Conservation (phyloP, 2,329 filamentous ascomycete genomes). For the Clarireedia homoeocarpa region DNA sequence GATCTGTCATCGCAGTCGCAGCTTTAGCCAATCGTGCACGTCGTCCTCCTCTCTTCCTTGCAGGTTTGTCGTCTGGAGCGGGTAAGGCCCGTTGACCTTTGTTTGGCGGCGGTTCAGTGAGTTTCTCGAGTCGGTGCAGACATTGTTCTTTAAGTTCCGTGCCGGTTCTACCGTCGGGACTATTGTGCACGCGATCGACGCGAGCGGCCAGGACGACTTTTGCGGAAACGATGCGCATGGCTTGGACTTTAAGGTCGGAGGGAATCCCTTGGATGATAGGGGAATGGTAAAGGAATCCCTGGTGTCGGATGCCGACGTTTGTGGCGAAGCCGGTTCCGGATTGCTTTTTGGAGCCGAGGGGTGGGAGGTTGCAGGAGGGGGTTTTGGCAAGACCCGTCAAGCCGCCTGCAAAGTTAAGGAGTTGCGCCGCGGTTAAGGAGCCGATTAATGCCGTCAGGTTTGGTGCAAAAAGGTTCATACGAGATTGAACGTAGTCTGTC, state of each 20-base stretch:
- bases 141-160: constrained; percentile 76
- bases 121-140: constrained; percentile 79
- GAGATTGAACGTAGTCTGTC: constrained; percentile 90
- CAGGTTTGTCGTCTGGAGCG: constrained; percentile 90
- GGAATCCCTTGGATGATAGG: constrained; percentile 81
- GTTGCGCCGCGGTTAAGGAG: constrained; percentile 85
- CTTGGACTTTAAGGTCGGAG: constrained; percentile 81
- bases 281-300: constrained; percentile 89
- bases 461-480: constrained; percentile 93
- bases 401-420: constrained; percentile 91
- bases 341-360: constrained; percentile 84
- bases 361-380: constrained; percentile 85
- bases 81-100: constrained; percentile 81
- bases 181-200: constrained; percentile 78
- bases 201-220: constrained; percentile 92
- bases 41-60: constrained; percentile 83
- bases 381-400: constrained; percentile 84
- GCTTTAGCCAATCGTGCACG: constrained; percentile 92
- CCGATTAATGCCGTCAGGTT: constrained; percentile 88
- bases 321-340: constrained; percentile 76
- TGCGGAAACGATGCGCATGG: constrained; percentile 87
- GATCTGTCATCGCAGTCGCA: constrained; percentile 91
- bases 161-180: constrained; percentile 73
- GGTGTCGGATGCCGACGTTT: constrained; percentile 82
- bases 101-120: constrained; percentile 86